phyloP scores from a whole-genome alignment of 1,284 basidiomycete genomes.

The Stereum hirsutum region DNA sequence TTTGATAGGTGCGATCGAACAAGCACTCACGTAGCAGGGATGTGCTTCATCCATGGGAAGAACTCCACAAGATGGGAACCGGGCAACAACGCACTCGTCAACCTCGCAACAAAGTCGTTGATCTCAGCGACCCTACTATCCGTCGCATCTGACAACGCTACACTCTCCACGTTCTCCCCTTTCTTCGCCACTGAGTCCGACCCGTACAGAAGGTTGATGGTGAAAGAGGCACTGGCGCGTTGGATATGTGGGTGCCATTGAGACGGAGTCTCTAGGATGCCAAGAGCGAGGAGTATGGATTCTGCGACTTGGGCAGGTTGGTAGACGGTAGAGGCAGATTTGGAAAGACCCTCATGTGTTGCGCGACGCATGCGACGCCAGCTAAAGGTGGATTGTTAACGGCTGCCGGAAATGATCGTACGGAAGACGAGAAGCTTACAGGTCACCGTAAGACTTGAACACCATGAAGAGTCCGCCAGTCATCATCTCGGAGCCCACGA shows the following conservation, averaged over 20 bases:
- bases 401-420: neutral
- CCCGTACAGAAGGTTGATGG: constrained; percentile 11
- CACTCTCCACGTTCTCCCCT: too few species aligned
- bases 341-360: constrained; percentile 8
- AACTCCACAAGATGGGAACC: constrained; percentile 11
- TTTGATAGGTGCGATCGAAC: too few species aligned
- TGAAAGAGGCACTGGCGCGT: constrained; percentile 9
- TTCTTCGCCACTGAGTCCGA: constrained; percentile 5
- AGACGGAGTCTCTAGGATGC: constrained; percentile 5
- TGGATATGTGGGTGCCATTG: constrained; percentile 8
- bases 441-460: constrained; percentile 7
- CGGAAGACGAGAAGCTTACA: constrained; percentile 1
- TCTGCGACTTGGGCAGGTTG: constrained; percentile 4
- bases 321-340: constrained; percentile 1
- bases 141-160: constrained; percentile 6
- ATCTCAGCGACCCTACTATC: constrained; percentile 6
- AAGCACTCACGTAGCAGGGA: constrained; percentile 6
- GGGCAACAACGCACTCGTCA: constrained; percentile 6
- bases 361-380: constrained; percentile 11
- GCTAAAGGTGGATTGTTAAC: neutral
- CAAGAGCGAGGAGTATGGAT: constrained; percentile 6
- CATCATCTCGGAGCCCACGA: constrained; percentile 10
- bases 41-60: constrained; percentile 11
- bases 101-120: constrained; percentile 8
- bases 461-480: constrained; percentile 9